Evolutionary conservation across 2,329 filamentous ascomycete genomes (phyloP).

Genomic region (Tolypocladium paradoxum): DNA sequence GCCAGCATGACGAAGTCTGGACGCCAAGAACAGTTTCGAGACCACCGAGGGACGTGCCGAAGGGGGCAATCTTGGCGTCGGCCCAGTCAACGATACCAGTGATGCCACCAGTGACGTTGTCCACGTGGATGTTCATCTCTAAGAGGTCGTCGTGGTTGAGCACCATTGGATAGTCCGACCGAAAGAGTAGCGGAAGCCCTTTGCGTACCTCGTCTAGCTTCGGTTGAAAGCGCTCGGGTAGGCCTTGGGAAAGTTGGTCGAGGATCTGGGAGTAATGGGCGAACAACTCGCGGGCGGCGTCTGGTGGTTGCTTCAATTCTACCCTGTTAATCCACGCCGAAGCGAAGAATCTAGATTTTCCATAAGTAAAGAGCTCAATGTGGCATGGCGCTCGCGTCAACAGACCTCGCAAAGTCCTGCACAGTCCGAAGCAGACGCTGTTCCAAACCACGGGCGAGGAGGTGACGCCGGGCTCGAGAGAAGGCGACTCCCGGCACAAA

Average conservation of each 20-base stretch:
- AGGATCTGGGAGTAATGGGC: conserved; percentile 6
- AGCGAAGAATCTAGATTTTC: too few species aligned
- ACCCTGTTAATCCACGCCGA: too few species aligned
- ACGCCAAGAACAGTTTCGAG: conserved; percentile 11
- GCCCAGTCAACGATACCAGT: conserved; percentile 19
- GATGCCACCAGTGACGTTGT: conserved; percentile 12
- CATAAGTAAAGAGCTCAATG: too few species aligned
- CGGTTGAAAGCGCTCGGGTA: conserved; percentile 5
- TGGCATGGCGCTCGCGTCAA: too few species aligned
- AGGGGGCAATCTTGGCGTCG: conserved; percentile 13
- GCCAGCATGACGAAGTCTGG: conserved; percentile 5
- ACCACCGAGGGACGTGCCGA: conserved; percentile 14
- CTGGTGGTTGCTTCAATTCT: too few species aligned
- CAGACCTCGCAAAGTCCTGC: too few species aligned
- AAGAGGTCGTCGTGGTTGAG: conserved; percentile 16
- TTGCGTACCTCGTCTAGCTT: conserved; percentile 6
- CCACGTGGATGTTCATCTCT: conserved; percentile 18
- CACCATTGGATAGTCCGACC: conserved; percentile 8
- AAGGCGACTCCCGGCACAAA: too few species aligned
- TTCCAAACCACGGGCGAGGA: too few species aligned
- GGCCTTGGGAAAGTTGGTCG: conserved; percentile 3
- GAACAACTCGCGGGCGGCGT: background rate
- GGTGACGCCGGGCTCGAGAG: too few species aligned
- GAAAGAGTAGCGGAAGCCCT: conserved; percentile 9
- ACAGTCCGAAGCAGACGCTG: too few species aligned